Evolutionary conservation across 2,329 filamentous ascomycete species (phyloP), one percentile per base, ranked within the genome.

Genomic region (Apiospora hydei): DNA sequence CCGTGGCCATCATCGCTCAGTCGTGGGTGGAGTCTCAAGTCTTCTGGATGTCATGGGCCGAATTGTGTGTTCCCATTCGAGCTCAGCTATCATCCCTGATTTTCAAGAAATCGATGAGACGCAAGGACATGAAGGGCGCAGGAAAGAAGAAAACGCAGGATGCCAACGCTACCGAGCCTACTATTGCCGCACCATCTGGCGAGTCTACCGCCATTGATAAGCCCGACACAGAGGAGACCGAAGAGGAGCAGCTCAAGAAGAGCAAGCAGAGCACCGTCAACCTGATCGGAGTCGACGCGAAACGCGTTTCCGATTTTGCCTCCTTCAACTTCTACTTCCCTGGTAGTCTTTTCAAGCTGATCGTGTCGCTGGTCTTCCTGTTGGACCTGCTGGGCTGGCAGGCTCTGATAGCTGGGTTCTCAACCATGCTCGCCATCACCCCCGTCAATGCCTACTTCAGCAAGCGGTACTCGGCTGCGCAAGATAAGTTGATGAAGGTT

Each of bases 221-320:
- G 44, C 79, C 80, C 4, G 81, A 83, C 30, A 77, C 74, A 34
- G 78, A 76, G 14, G 77, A 78, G 0, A 83, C 84, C 1, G 84
- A 85, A 4, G 75, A 81, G 78, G 78, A 84, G 77, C 71, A 85
- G 38, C 76, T 84, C 26, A 85, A 76, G 77, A 87, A 82, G 80
- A 90, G 75, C 88, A 91, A 81, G 73, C 93, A 96, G 81, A 91
- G 88, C 71, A 92, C 92, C 4, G 91, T 95, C 71, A 96, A 95
- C 79, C 85, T 95, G 47, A 91, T 95, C 66, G 93, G 92, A n/a
- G 90, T 95, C 14, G 93, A 96, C 80, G 85, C 89, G 10, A 89
- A 90, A 74, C 89, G 93, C 51, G 86, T 96, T 57, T 85, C 91
- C 0, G 89, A 93, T 70, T 94, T 94, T 77, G 85, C 86, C n/a